Conservation (phyloP, 495 filamentous ascomycete genomes). For the Neurospora africana region DNA sequence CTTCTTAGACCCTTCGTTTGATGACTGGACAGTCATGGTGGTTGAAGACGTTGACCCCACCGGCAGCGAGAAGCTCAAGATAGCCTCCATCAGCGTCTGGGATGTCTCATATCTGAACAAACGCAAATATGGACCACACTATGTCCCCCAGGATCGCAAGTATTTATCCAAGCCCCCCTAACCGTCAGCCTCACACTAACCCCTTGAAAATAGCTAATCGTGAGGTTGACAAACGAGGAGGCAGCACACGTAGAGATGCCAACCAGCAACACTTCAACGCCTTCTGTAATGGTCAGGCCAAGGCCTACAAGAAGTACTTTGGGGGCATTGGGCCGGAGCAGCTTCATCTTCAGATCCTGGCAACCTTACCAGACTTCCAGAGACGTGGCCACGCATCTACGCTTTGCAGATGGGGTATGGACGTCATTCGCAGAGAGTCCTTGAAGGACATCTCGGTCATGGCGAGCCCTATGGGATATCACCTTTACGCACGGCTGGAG, state of each 20-base stretch:
- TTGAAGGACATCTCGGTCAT: constrained; percentile 21
- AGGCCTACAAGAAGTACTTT: constrained; percentile 19
- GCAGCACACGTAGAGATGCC: constrained; percentile 20
- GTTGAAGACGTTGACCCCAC: constrained; percentile 20
- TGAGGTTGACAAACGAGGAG: constrained; percentile 15
- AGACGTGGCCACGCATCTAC: constrained; percentile 23
- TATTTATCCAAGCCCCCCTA: constrained; percentile 1
- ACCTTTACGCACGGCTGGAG: constrained; percentile 21
- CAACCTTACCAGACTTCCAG: constrained; percentile 22
- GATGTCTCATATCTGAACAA: constrained; percentile 24
- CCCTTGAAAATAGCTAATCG: background rate
- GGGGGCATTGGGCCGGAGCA: constrained; percentile 18
- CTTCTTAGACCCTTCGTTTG: constrained; percentile 20
- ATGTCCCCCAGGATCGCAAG: constrained; percentile 23
- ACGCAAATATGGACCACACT: constrained; percentile 17
- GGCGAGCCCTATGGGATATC: constrained; percentile 30
- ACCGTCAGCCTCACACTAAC: background rate
- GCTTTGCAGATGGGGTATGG: constrained; percentile 25
- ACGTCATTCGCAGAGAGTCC: constrained; percentile 9
- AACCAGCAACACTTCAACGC: constrained; percentile 22
- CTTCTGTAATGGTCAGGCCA: constrained; percentile 18
- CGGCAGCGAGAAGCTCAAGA: background rate
- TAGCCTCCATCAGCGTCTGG: constrained; percentile 26
- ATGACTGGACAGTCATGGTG: constrained; percentile 29
- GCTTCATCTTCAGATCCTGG: constrained; percentile 27